These are phyloP conservation scores for Cercospora sesami DNA, from an alignment of 2,329 filamentous ascomycete species.

Conservation along the genomic window DNA sequence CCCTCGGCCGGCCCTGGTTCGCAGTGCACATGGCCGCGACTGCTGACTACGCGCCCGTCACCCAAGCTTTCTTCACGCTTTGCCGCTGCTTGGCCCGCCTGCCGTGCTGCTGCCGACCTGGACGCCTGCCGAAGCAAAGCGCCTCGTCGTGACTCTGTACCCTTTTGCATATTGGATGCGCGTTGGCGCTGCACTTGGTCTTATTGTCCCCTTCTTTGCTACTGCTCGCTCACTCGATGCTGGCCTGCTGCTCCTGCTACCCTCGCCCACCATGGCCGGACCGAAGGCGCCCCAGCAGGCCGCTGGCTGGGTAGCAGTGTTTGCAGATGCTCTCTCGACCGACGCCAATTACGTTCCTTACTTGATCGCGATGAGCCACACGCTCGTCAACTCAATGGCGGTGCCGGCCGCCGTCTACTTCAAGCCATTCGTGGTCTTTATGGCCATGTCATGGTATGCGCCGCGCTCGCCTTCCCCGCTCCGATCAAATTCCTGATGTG, in stretches of 20 bases:
- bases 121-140: not conserved
- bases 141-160: not conserved
- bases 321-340: constrained; percentile 6
- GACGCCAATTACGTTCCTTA: not conserved
- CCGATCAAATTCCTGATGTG: not conserved
- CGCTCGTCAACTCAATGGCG: constrained; percentile 13
- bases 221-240: not conserved
- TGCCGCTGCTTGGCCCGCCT: not conserved
- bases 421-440: constrained; percentile 28
- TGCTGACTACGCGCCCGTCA: not conserved
- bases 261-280: constrained; percentile 7
- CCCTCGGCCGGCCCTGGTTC: not conserved
- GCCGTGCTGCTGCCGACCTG: not conserved
- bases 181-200: not conserved
- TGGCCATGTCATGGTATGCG: constrained; percentile 28
- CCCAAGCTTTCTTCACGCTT: not conserved
- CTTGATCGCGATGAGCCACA: not conserved
- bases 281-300: constrained; percentile 10
- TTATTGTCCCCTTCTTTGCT: not conserved
- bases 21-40: not conserved
- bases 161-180: not conserved
- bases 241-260: not conserved
- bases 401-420: constrained; percentile 28
- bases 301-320: constrained; percentile 10
- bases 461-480: not conserved